Evolutionary conservation across 768 basidiomycete species (phyloP), one percentile per base, ranked within the genome.

Genomic region (Mrakia gelida): DNA sequence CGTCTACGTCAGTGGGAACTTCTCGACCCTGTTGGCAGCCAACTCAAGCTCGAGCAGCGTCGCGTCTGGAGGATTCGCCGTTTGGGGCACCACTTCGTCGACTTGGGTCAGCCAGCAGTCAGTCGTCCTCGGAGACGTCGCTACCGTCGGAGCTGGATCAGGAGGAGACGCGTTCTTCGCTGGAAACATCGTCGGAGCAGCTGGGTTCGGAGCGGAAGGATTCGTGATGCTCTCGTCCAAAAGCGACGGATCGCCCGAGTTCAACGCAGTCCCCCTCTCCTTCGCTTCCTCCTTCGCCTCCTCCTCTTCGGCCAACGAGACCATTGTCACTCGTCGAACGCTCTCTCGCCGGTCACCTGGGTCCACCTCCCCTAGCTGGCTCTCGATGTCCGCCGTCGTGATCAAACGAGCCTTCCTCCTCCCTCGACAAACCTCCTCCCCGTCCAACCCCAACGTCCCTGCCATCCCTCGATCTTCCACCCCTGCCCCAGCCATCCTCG

Each of bases 401-500:
- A 73, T 76, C 75, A 71, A 77, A 38, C 75, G 79, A 63, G 45
- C 71, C 59, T 54, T 70, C 65, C 6, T 59, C 61, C 74, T 54
- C 43, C 32, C 75, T 73, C 90, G 45, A n/a, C 54, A 73, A 26
- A 79, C 84, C 1, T 82, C 88, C 10, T 80, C 87, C 2, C 84
- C 88, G 1, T 32, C 75, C 52, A 21, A 34, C 21, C 16, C 67
- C 6, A n/a, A 38, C n/a, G 18, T 71, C 34, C 56, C 61, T 13
- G 87, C 93, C n/a, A 91, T 92, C 23, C 75, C 88, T 23, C 63
- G 85, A 0, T 86, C 89, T 41, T 84, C 89, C 15, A 87, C 90
- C 2, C 86, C 88, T 1, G 92, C 93, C 0, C 93, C 94, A 0
- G 90, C 93, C 26, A 89, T 98, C 79, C 87, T 97, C 75, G 88